These are phyloP conservation scores for Phialophora macrospora DNA, from an alignment of 2,329 filamentous ascomycete species.

Conservation along the genomic window DNA sequence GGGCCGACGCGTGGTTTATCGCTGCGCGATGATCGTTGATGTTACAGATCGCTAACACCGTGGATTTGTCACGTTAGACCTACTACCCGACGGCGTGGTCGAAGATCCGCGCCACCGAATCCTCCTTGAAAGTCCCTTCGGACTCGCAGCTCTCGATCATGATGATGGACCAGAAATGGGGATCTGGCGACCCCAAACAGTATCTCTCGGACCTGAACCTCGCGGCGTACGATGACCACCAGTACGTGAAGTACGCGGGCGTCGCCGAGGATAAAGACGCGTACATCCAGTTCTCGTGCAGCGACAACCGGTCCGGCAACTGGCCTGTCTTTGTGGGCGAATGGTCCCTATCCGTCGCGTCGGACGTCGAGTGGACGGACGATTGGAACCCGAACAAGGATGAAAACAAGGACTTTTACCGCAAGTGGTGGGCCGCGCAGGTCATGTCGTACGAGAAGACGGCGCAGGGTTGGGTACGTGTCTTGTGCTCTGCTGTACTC, in stretches of 20 bases:
- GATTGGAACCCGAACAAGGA: conserved; percentile 53
- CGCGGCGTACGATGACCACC: conserved; percentile 63
- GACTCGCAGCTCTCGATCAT: conserved; percentile 59
- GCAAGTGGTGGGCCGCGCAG: conserved; percentile 63
- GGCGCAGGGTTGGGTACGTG: conserved; percentile 52
- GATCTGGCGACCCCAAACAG: conserved; percentile 59
- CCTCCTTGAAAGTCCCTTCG: conserved; percentile 48
- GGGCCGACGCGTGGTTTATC: not conserved
- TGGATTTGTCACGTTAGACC: not conserved
- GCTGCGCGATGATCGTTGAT: not conserved
- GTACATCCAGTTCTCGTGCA: conserved; percentile 60
- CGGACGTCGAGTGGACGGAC: conserved; percentile 52
- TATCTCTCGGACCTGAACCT: conserved; percentile 52
- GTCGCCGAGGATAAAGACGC: conserved; percentile 53
- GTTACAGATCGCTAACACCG: not conserved
- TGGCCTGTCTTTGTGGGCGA: conserved; percentile 62
- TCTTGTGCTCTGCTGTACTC: conserved; percentile 37
- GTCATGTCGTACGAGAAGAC: conserved; percentile 59
- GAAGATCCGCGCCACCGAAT: conserved; percentile 58
- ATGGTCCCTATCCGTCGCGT: conserved; percentile 61
- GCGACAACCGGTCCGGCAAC: conserved; percentile 51
- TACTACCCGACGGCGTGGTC: conserved; percentile 31
- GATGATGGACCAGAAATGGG: conserved; percentile 61
- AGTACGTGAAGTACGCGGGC: conserved; percentile 61
- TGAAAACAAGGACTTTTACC: conserved; percentile 57